Percentiles rank a stretch among this genome's conserved stretches.
These are phyloP conservation scores for Epichloe bromicola DNA, from an alignment of 2,329 filamentous ascomycete genomes.

Conservation along the genomic window DNA sequence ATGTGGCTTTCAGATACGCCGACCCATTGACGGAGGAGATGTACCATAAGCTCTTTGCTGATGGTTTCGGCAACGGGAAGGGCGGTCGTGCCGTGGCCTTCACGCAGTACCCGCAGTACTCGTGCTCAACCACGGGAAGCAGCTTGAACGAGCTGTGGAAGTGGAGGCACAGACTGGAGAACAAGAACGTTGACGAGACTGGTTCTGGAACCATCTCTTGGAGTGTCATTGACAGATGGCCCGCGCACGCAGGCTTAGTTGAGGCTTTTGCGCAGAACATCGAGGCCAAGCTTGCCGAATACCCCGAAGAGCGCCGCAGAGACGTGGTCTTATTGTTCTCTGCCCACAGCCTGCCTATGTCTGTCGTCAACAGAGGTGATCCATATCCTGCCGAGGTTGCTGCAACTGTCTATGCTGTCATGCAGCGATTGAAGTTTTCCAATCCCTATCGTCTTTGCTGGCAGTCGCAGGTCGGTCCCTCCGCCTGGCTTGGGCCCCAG, in stretches of 20 bases:
- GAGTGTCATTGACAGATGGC: slow-evolving; percentile 98
- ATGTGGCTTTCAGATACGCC: slow-evolving; percentile 94
- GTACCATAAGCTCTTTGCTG: slow-evolving; percentile 69
- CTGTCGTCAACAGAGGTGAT: slow-evolving; percentile 89
- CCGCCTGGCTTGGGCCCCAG: slow-evolving; percentile 89
- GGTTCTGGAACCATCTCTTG: slow-evolving; percentile 65
- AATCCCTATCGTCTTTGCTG: slow-evolving; percentile 92
- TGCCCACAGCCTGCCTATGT: slow-evolving; percentile 93
- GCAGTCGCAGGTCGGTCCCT: slow-evolving; percentile 96
- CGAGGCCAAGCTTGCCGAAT: slow-evolving; percentile 69
- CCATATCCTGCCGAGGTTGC: slow-evolving; percentile 93
- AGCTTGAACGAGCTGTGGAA: slow-evolving; percentile 97
- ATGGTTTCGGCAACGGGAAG: slow-evolving; percentile 80
- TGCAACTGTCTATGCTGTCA: slow-evolving; percentile 93
- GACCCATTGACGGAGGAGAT: slow-evolving; percentile 88
- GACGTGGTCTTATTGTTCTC: slow-evolving; percentile 84
- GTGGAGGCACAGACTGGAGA: slow-evolving; percentile 80
- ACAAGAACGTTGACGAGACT: slow-evolving; percentile 46
- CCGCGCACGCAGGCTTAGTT: slow-evolving; percentile 76
- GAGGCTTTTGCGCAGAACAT: slow-evolving; percentile 91
- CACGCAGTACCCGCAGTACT: slow-evolving; percentile 97
- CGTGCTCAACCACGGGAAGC: slow-evolving; percentile 91
- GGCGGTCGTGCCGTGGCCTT: slow-evolving; percentile 94
- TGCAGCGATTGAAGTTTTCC: slow-evolving; percentile 73
- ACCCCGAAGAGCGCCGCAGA: slow-evolving; percentile 67